Evolutionary conservation across 176 grass and related monocot species (phyloP), one percentile per base, ranked within the genome.

Genomic region (Oryza punctata): DNA sequence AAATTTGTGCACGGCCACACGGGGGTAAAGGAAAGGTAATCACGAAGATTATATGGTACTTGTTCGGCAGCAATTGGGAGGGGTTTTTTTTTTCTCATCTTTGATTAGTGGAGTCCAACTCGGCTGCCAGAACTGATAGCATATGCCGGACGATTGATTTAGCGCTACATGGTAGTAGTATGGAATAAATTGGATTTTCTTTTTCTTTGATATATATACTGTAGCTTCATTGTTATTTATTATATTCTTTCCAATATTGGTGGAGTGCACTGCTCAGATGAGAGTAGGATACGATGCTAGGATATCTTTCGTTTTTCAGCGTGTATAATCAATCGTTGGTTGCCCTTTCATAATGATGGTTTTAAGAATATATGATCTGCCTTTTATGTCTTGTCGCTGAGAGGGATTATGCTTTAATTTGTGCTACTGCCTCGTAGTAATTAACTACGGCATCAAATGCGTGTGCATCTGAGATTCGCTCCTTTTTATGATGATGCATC

Each of bases 401-500:
- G 80, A 75, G 57, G n/a, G 57, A 61, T 61, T 61, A 11, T 11
- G 52, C 52, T 79, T 24, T 11, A 19, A 18, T 79, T 79, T 49
- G 73, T 47, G 46, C n/a, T n/a, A n/a, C n/a, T n/a, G n/a, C 46
- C 66, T 21, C n/a, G 0, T n/a, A 38, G 0, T n/a, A 38, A 69
- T 83, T n/a, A 38, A 69, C 79, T 40, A 87, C 67, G 68, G 63
- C 6, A 37, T 69, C 46, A 24, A n/a, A 69, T 78, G 88, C 84
- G 75, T 65, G 84, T 63, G 15, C 46, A 11, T 72, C 9, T 25
- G 69, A 19, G 69, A 70, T 79, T 82, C 79, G 61, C 38, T 41
- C 3, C 61, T 79, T 75, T 90, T 78, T 8, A 69, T 72, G 54
- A 69, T 72, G 54, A 5, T 1, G 78, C 84, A 75, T 83, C 63